Conservation (phyloP, 2,329 filamentous ascomycete species). For the Aspergillus ochraceus region DNA sequence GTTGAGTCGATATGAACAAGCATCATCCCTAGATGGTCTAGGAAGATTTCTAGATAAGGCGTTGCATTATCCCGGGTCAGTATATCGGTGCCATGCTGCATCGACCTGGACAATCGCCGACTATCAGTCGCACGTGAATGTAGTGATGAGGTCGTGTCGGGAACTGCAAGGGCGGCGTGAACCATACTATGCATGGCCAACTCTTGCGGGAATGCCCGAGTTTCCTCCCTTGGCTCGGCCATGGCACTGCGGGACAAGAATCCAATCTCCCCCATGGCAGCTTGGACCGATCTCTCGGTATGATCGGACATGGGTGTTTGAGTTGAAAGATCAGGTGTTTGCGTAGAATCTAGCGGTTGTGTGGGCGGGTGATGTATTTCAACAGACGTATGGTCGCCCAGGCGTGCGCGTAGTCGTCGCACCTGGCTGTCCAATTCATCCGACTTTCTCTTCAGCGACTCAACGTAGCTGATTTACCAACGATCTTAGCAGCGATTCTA, state of each 20-base stretch:
- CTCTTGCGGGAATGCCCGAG: slow-evolving; percentile 18
- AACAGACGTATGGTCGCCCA: not conserved
- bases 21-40: slow-evolving; percentile 7
- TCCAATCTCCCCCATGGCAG: slow-evolving; percentile 32
- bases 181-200: slow-evolving; percentile 23
- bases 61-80: slow-evolving; percentile 5
- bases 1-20: slow-evolving; percentile 14
- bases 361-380: not conserved
- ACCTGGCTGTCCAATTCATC: slow-evolving; percentile 14
- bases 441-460: slow-evolving; percentile 21
- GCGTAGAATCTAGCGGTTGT: not conserved
- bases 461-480: slow-evolving; percentile 12
- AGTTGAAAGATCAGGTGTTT: not conserved
- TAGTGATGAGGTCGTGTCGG: slow-evolving; percentile 12
- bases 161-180: slow-evolving; percentile 15
- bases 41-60: slow-evolving; percentile 14
- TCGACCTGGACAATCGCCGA: not conserved
- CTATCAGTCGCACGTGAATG: not conserved
- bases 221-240: slow-evolving; percentile 29
- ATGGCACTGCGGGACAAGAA: slow-evolving; percentile 33
- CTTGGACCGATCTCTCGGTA: slow-evolving; percentile 16
- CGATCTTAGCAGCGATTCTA: not conserved
- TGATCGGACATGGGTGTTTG: not conserved
- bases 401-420: slow-evolving; percentile 10
- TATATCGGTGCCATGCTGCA: not conserved